These are phyloP conservation scores for Termitomyces sp. DNA, from an alignment of 768 basidiomycete genomes.

Conservation along the genomic window DNA sequence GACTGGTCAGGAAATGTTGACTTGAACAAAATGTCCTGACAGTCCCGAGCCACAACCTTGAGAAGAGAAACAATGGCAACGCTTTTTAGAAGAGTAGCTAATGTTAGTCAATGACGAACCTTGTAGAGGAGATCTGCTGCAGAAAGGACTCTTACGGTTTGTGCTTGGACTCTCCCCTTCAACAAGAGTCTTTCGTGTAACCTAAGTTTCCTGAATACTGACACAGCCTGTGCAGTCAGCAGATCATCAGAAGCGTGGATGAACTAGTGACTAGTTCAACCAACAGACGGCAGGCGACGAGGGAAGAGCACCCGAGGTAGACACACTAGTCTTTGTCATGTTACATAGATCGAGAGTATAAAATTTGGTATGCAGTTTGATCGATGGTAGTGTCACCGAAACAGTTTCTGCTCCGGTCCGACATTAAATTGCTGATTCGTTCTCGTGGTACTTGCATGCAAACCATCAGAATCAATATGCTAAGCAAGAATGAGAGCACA, in stretches of 20 bases:
- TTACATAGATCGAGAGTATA: neutral
- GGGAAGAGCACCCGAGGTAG: slow-evolving; percentile 25
- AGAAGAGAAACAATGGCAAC: too few species aligned
- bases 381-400: too few species aligned
- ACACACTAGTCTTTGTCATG: slow-evolving; percentile 19
- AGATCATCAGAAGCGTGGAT: neutral
- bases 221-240: slow-evolving; percentile 23
- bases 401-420: too few species aligned
- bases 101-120: slow-evolving; percentile 24
- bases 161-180: too few species aligned
- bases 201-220: slow-evolving; percentile 36
- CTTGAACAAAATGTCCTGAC: too few species aligned
- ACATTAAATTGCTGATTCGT: neutral
- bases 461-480: neutral
- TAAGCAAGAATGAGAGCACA: too few species aligned
- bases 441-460: neutral
- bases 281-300: slow-evolving; percentile 31
- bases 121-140: too few species aligned
- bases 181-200: slow-evolving; percentile 14
- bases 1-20: slow-evolving; percentile 31
- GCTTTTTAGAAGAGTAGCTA: too few species aligned
- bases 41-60: too few species aligned
- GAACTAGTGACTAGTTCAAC: slow-evolving; percentile 1
- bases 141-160: too few species aligned
- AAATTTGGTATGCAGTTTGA: too few species aligned